Evolutionary conservation across 768 basidiomycete genomes (phyloP).

Genomic region (Suillus decipiens): DNA sequence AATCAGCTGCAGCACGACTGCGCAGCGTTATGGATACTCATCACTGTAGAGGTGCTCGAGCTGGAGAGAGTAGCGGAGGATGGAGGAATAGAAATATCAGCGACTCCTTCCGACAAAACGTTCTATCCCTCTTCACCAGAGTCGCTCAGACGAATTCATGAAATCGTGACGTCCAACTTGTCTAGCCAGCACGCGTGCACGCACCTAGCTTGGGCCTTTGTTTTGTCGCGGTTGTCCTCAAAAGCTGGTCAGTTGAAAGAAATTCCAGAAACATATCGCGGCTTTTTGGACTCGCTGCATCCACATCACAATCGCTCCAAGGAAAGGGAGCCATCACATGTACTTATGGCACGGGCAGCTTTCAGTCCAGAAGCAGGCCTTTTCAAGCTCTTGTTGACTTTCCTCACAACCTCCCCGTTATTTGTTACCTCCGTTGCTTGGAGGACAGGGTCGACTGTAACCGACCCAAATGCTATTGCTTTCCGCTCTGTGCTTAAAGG

Average conservation of each 20-base stretch:
- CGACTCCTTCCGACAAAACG: constrained; percentile 46
- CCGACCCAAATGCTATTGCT: constrained; percentile 76
- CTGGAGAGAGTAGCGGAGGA: constrained; percentile 68
- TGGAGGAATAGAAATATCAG: constrained; percentile 50
- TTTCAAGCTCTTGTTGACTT: constrained; percentile 53
- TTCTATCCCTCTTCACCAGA: constrained; percentile 64
- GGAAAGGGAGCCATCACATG: constrained; percentile 55
- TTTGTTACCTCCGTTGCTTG: constrained; percentile 76
- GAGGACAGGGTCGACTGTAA: constrained; percentile 65
- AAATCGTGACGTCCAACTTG: constrained; percentile 58
- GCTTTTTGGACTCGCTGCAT: constrained; percentile 56
- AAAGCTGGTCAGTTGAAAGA: constrained; percentile 49
- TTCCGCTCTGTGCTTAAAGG: constrained; percentile 87
- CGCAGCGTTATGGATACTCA: constrained; percentile 74
- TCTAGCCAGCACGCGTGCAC: constrained; percentile 68
- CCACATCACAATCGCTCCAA: constrained; percentile 47
- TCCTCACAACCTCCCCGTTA: constrained; percentile 70
- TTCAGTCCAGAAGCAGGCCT: constrained; percentile 61
- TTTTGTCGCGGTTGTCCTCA: constrained; percentile 63
- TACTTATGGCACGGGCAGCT: constrained; percentile 59
- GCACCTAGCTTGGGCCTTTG: constrained; percentile 83
- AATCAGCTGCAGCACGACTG: constrained; percentile 64
- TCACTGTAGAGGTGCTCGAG: constrained; percentile 74
- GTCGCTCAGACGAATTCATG: constrained; percentile 66
- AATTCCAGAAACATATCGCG: constrained; percentile 53